Evolutionary conservation across 306 rosid genomes (phyloP), one percentile per base, ranked within the genome.

Genomic region (Macrotyloma uniflorum): DNA sequence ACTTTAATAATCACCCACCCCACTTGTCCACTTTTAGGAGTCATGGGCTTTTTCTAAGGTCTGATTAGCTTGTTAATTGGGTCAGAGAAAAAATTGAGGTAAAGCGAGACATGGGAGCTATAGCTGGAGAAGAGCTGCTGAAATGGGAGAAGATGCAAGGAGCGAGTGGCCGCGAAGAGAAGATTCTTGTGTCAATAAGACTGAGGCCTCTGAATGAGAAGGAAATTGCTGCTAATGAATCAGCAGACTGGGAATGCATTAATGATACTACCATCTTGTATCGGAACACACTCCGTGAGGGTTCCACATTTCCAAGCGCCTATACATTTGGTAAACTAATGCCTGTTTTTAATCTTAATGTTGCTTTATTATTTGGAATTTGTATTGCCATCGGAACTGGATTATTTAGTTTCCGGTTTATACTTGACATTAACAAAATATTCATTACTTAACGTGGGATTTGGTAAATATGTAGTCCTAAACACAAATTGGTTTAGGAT

Each of bases 231-330:
- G 81, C 85, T 3, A 88, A 70, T 84, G 98, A 96, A 83, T 91
- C 84, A 14, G 91, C 97, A 71, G 98, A 96, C 54, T 96, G 99
- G 99, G 99, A 96, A 85, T 93, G 98, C 90, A 93, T 96, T 83
- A 93, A 93, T 77, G 99, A 89, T 47, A 96, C 93, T 66, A 91
- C 97, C 55, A 78, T 96, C 67, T 84, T 96, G 80, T 96, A 96
- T 78, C 84, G 98, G 77, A 96, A 96, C 71, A 93, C 98, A 2
- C 84, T 96, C 75, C 90, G 98, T 36, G 99, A 96, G 87, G 99
- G 99, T 71, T 96, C 99, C 70, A 93, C 97, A 71, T 96, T 93
- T 87, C 98, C 99, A 67, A 93, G 80, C 75, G 98, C 99, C 43
- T 91, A 93, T 88, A 74, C 98, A 36, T 96, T 96, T 90, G 99